These are phyloP conservation scores for Saturnispora sanitii DNA, from an alignment of 805 yeast species.

Conservation along the genomic window DNA sequence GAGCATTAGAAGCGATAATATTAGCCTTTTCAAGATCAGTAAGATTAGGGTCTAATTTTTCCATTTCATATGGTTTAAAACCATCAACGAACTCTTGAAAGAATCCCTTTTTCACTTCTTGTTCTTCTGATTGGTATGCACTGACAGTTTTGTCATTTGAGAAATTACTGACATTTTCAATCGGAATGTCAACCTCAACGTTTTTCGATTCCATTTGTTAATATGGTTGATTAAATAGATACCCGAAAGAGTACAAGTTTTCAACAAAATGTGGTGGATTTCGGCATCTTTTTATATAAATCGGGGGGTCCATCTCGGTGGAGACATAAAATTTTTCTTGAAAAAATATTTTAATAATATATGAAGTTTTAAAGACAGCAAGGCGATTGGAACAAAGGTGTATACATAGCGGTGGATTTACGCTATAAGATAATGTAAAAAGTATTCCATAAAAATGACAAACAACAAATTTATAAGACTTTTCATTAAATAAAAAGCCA, in stretches of 20 bases:
- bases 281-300: not conserved
- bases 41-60: slow-evolving; percentile 32
- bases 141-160: slow-evolving; percentile 1
- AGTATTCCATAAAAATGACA: too few relatives aligned
- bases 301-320: too few relatives aligned
- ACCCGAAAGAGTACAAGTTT: not conserved
- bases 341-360: too few relatives aligned
- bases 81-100: slow-evolving; percentile 17
- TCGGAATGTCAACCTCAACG: not conserved
- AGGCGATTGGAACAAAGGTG: too few relatives aligned
- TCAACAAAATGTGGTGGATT: not conserved
- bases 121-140: not conserved
- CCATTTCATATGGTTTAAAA: slow-evolving; percentile 18
- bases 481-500: not conserved
- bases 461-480: too few relatives aligned
- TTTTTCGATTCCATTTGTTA: not conserved
- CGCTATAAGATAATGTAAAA: too few relatives aligned
- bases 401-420: too few relatives aligned
- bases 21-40: slow-evolving; percentile 35
- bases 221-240: not conserved
- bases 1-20: slow-evolving; percentile 35
- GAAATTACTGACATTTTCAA: not conserved
- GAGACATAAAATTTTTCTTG: too few relatives aligned
- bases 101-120: slow-evolving; percentile 3
- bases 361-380: too few relatives aligned